Percentiles rank a stretch among this genome's conserved stretches.
phyloP scores from a whole-genome alignment of 305 asterid genomes.

The Euphrasia arctica region DNA sequence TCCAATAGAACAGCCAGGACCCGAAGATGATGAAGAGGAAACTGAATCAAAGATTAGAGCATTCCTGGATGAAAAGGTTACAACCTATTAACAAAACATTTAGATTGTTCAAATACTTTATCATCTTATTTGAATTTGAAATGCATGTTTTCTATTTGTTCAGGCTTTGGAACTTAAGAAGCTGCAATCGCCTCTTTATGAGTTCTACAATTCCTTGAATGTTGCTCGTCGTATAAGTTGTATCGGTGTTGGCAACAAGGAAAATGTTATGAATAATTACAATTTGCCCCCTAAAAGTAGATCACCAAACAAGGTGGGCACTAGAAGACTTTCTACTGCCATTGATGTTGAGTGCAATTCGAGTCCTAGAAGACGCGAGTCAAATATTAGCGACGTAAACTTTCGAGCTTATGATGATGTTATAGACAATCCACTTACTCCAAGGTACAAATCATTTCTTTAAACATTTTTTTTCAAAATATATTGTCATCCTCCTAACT shows the following conservation, averaged over 20 bases:
- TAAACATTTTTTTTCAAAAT: neutral
- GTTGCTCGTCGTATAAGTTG: slow-evolving; percentile 57
- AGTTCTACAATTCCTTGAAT: slow-evolving; percentile 78
- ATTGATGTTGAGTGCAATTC: slow-evolving; percentile 48
- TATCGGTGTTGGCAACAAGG: slow-evolving; percentile 60
- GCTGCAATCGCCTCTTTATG: slow-evolving; percentile 90
- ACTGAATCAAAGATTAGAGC: slow-evolving; percentile 90
- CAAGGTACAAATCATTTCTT: slow-evolving; percentile 44
- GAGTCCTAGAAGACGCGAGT: slow-evolving; percentile 64
- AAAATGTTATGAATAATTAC: slow-evolving; percentile 62
- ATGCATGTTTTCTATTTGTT: slow-evolving; percentile 14
- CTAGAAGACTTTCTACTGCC: slow-evolving; percentile 78
- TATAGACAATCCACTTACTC: slow-evolving; percentile 64
- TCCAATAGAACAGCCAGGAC: slow-evolving; percentile 50
- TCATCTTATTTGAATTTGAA: slow-evolving; percentile 5
- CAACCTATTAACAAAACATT: neutral
- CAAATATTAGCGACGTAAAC: slow-evolving; percentile 63
- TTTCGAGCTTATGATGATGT: slow-evolving; percentile 53
- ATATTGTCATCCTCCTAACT: neutral
- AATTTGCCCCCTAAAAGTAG: slow-evolving; percentile 89
- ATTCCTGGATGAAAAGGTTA: slow-evolving; percentile 95
- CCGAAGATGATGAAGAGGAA: slow-evolving; percentile 84
- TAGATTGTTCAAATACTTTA: neutral
- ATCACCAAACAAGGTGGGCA: slow-evolving; percentile 69
- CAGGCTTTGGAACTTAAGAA: slow-evolving; percentile 90